Evolutionary conservation across 2,329 filamentous ascomycete genomes (phyloP).

Genomic region (Decorospora gaudefroyi): DNA sequence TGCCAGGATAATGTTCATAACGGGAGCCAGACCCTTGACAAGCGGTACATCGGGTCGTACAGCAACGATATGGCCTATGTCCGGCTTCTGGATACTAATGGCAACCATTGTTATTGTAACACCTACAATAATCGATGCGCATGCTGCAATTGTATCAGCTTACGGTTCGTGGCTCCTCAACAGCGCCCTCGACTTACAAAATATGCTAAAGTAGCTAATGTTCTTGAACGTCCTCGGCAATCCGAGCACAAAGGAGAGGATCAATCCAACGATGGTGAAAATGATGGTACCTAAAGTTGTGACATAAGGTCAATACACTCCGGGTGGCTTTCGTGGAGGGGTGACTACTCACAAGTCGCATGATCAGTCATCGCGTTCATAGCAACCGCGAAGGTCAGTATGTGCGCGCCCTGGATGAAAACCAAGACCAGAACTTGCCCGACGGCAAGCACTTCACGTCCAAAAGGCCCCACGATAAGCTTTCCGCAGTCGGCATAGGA

Average conservation of each 20-base stretch:
- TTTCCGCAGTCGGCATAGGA: slow-evolving; percentile 71
- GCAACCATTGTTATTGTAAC: slow-evolving; percentile 70
- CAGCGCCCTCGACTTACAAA: slow-evolving; percentile 50
- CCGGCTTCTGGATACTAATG: slow-evolving; percentile 59
- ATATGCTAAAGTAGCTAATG: slow-evolving; percentile 65
- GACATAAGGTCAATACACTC: too few species aligned
- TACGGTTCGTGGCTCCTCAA: slow-evolving; percentile 12
- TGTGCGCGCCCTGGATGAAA: slow-evolving; percentile 73
- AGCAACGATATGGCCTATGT: slow-evolving; percentile 36
- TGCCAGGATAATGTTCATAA: slow-evolving; percentile 69
- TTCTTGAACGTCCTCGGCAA: slow-evolving; percentile 66
- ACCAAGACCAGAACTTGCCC: slow-evolving; percentile 67
- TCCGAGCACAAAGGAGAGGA: slow-evolving; percentile 63
- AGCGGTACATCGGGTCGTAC: slow-evolving; percentile 29
- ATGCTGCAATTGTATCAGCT: slow-evolving; percentile 51
- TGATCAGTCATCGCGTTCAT: slow-evolving; percentile 67
- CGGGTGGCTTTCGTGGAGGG: too few species aligned
- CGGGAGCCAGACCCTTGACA: slow-evolving; percentile 35
- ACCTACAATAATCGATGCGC: slow-evolving; percentile 65
- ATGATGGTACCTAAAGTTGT: too few species aligned
- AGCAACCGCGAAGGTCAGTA: slow-evolving; percentile 71
- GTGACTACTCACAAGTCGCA: too few species aligned
- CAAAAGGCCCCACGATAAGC: slow-evolving; percentile 63
- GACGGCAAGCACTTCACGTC: slow-evolving; percentile 65
- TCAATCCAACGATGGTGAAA: slow-evolving; percentile 64